phyloP scores from a whole-genome alignment of 2,329 filamentous ascomycete species.

The Myriangium duriaei region DNA sequence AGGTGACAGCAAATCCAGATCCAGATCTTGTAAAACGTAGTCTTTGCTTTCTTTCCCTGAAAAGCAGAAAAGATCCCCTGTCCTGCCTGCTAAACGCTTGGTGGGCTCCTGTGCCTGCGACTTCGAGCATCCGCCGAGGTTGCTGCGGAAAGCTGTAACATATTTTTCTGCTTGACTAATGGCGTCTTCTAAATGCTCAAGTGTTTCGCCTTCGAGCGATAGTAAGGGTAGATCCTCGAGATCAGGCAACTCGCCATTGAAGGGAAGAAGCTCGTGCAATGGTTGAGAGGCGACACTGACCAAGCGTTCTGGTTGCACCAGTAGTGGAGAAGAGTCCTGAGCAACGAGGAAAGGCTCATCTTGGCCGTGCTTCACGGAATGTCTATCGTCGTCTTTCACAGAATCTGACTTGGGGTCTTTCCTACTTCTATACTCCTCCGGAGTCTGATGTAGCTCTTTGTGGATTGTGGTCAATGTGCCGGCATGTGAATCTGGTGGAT shows the following conservation, averaged over 20 bases:
- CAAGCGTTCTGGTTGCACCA: slow-evolving; percentile 33
- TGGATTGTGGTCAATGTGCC: slow-evolving; percentile 63
- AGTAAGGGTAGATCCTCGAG: slow-evolving; percentile 46
- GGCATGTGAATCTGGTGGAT: slow-evolving; percentile 49
- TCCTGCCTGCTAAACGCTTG: slow-evolving; percentile 26
- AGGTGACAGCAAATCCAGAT: slow-evolving; percentile 4
- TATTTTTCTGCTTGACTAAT: slow-evolving; percentile 40
- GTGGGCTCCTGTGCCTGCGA: slow-evolving; percentile 24
- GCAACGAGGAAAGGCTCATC: slow-evolving; percentile 27
- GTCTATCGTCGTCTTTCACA: slow-evolving; percentile 3
- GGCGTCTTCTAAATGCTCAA: slow-evolving; percentile 28
- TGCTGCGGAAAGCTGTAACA: slow-evolving; percentile 44
- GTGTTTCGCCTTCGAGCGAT: slow-evolving; percentile 48
- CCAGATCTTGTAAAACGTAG: slow-evolving; percentile 4
- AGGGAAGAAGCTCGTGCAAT: slow-evolving; percentile 35
- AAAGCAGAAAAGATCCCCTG: slow-evolving; percentile 55
- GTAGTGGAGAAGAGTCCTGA: slow-evolving; percentile 14
- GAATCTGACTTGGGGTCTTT: slow-evolving; percentile 4
- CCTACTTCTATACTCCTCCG: slow-evolving; percentile 47
- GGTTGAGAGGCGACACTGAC: slow-evolving; percentile 38
- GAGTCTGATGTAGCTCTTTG: slow-evolving; percentile 57
- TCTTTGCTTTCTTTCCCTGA: slow-evolving; percentile 16
- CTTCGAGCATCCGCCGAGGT: slow-evolving; percentile 53
- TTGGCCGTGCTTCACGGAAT: slow-evolving; percentile 7
- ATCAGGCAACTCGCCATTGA: slow-evolving; percentile 35